Evolutionary conservation across 495 filamentous ascomycete species (phyloP), one percentile per base, ranked within the genome.

Genomic region (Choiromyces venosus): DNA sequence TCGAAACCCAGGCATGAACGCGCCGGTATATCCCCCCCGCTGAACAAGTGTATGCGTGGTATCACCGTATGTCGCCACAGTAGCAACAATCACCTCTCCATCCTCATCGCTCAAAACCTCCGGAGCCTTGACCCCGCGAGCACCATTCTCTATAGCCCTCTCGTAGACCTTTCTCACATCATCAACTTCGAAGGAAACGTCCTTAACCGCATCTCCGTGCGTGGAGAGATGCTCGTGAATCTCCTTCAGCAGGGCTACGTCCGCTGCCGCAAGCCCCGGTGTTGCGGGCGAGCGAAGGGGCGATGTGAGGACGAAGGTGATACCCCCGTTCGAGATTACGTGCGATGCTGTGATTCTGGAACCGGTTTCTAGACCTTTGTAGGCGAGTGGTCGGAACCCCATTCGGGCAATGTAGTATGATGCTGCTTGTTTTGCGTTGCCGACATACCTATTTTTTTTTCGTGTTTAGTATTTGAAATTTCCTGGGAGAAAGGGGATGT

Each of bases 381-480:
- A 96, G 71, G 94, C 94, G 67, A 96, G 81, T 1, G 87, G 88
- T 72, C 86, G 84, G 86, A 97, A 96, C 56, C 92, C 93, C 85
- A 96, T 90, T 74, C 91, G 90, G 14, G 90, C 89, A 81, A 90
- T 90, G 84, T 95, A 97, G 85, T 90, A 96, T 67, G 88, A 86
- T 61, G 92, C 93, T 0, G 91, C 92, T 86, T 96, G 93, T 84
- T 97, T 97, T 78, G 94, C 94, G 83, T 97, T 97, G 78, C 93
- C 93, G 8, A 97, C 94, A 82, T 92, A 80, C 74, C 74, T 78
- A 46, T 71, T 33, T 10, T 37, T 37, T 70, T 35, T 21, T 52
- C 37, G 12, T 39, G 44, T 33, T 38, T 25, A 38, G n/a, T 71
- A 52, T 14, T 25, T 14, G 71, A 46, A 69, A 42, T n/a, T 18